Percentiles rank a stretch among this genome's conserved stretches.
These are phyloP conservation scores for Tetradesmus obliquus DNA, from an alignment of 139 green algal genomes.

Conservation along the genomic window DNA sequence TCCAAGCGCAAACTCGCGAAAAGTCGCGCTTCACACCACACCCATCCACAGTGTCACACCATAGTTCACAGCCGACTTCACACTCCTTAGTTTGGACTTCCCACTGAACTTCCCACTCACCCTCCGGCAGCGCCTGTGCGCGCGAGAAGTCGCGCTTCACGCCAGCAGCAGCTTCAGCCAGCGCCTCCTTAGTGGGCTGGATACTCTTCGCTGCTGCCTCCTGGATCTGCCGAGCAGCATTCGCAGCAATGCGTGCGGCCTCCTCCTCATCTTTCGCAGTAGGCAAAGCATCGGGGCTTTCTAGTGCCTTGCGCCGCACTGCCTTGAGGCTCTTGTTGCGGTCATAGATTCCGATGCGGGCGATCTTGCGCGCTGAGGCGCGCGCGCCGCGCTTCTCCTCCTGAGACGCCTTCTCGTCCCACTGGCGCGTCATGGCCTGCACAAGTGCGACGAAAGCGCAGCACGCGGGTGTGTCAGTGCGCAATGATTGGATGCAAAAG, in stretches of 20 bases:
- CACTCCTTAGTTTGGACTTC: too few relatives aligned
- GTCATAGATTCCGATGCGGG: slow-evolving; percentile 5
- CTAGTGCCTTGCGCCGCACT: not conserved
- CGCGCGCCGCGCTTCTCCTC: slow-evolving; percentile 19
- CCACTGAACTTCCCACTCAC: not conserved
- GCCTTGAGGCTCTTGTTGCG: not conserved
- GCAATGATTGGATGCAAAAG: too few relatives aligned
- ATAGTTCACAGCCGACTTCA: not conserved
- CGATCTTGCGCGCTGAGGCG: slow-evolving; percentile 6
- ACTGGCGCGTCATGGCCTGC: slow-evolving; percentile 22
- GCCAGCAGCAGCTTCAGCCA: not conserved
- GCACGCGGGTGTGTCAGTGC: too few relatives aligned
- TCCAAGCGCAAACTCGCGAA: too few relatives aligned
- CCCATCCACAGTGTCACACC: not conserved
- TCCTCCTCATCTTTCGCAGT: not conserved
- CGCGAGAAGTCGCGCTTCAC: slow-evolving; percentile 31
- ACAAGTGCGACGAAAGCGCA: not conserved
- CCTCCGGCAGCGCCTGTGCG: slow-evolving; percentile 31
- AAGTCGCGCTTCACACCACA: not conserved
- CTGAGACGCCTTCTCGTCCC: not conserved
- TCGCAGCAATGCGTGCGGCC: not conserved
- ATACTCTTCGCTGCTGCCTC: slow-evolving; percentile 3
- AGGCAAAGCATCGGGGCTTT: not conserved
- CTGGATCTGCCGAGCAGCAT: not conserved
- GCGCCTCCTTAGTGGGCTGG: not conserved